phyloP scores from a whole-genome alignment of 1,284 basidiomycete genomes.

The Pseudozyma tsukubaensis region DNA sequence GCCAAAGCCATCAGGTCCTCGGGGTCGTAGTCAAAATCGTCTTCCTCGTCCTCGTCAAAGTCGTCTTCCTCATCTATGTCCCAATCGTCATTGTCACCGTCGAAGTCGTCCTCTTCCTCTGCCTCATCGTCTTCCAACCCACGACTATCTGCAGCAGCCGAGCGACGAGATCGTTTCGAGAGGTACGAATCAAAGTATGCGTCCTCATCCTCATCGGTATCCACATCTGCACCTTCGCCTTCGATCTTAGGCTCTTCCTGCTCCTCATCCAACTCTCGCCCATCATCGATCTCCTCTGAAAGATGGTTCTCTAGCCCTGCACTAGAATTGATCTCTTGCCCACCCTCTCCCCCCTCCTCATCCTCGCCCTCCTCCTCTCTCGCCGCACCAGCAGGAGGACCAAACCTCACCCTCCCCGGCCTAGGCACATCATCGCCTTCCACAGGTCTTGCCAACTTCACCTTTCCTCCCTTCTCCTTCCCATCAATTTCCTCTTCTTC shows the following conservation, averaged over 20 bases:
- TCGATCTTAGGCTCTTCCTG: slow-evolving; percentile 45
- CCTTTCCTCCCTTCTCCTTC: slow-evolving; percentile 1
- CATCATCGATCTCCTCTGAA: slow-evolving; percentile 67
- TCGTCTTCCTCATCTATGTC: slow-evolving; percentile 73
- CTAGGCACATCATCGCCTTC: slow-evolving; percentile 40
- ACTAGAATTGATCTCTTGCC: slow-evolving; percentile 21
- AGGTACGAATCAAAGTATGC: slow-evolving; percentile 44
- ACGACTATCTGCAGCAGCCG: slow-evolving; percentile 25
- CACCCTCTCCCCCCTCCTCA: background rate
- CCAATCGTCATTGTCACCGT: slow-evolving; percentile 74
- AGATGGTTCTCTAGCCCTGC: slow-evolving; percentile 76
- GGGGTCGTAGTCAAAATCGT: slow-evolving; percentile 62
- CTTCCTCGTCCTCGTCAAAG: slow-evolving; percentile 49
- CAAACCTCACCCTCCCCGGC: slow-evolving; percentile 48
- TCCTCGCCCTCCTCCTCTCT: slow-evolving; percentile 26
- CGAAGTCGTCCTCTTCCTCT: slow-evolving; percentile 13
- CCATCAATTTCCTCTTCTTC: slow-evolving; percentile 10
- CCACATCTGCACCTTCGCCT: slow-evolving; percentile 45
- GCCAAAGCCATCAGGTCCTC: slow-evolving; percentile 59
- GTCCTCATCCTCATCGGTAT: slow-evolving; percentile 76
- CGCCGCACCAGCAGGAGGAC: slow-evolving; percentile 13
- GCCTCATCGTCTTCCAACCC: slow-evolving; percentile 74
- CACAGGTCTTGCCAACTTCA: slow-evolving; percentile 33
- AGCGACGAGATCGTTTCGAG: slow-evolving; percentile 21
- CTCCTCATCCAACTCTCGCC: slow-evolving; percentile 75